Percentiles rank a stretch among this genome's conserved stretches.
phyloP scores from a whole-genome alignment of 345 rosid genomes.

The Salix exigua region DNA sequence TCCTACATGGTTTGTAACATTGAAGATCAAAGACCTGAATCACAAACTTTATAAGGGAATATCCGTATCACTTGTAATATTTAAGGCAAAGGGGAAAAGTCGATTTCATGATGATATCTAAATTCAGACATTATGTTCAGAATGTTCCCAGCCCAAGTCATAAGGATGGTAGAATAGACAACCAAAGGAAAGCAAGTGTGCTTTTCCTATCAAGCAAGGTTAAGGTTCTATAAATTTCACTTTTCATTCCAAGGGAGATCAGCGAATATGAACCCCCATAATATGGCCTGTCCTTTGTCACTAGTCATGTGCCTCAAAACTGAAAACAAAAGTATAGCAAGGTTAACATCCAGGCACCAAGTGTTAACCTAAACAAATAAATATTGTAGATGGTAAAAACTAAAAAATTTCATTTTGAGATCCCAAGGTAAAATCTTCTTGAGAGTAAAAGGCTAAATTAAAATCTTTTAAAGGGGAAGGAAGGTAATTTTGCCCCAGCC shows the following conservation, averaged over 20 bases:
- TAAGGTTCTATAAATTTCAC: not conserved
- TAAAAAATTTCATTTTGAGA: not conserved
- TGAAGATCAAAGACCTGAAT: constrained; percentile 5
- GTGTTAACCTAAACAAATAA: not conserved
- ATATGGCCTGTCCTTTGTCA: not conserved
- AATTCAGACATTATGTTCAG: no score
- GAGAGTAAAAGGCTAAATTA: not conserved
- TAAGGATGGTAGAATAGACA: not conserved
- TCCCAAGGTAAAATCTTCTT: not conserved
- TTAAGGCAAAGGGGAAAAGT: not conserved
- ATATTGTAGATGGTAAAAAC: not conserved
- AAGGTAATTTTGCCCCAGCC: not conserved
- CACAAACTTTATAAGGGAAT: not conserved
- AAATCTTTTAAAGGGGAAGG: not conserved
- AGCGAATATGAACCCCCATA: not conserved
- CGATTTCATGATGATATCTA: no score
- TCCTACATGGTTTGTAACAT: constrained; percentile 47
- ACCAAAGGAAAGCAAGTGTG: not conserved
- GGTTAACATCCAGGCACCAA: not conserved
- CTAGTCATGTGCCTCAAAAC: not conserved
- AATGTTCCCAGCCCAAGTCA: no score
- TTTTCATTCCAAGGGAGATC: not conserved
- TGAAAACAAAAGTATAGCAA: not conserved
- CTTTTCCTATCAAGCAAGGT: not conserved
- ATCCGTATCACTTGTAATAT: not conserved